Conservation (phyloP, 1,284 basidiomycete species). For the Phenoliferia sp. region DNA sequence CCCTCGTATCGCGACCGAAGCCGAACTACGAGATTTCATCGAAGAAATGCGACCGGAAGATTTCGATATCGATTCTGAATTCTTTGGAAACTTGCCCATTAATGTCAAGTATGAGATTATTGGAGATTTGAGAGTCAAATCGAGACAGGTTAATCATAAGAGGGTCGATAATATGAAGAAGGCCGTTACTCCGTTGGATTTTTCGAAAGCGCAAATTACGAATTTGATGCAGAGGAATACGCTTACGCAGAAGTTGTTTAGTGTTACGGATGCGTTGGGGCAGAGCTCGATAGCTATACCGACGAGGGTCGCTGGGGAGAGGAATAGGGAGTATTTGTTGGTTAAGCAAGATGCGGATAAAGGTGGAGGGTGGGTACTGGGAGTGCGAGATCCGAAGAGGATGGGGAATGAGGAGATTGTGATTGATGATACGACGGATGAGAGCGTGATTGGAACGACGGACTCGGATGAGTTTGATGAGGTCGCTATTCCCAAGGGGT, state of each 20-base stretch:
- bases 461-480: conserved; percentile 33
- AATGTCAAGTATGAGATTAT: conserved; percentile 98
- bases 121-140: conserved; percentile 83
- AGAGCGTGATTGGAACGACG: conserved; percentile 20
- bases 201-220: conserved; percentile 89
- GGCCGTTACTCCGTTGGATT: conserved; percentile 82
- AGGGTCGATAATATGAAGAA: conserved; percentile 85
- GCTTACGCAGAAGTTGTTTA: conserved; percentile 89
- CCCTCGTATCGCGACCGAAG: conserved; percentile 87
- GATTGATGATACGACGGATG: conserved; percentile 34
- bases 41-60: conserved; percentile 89
- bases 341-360: conserved; percentile 75
- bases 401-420: conserved; percentile 14
- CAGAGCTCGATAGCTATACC: conserved; percentile 83
- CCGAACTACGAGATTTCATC: conserved; percentile 82
- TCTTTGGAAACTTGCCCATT: conserved; percentile 83
- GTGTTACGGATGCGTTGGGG: conserved; percentile 87
- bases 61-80: conserved; percentile 75
- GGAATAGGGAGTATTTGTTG: conserved; percentile 89
- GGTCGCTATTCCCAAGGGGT: conserved; percentile 14
- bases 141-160: conserved; percentile 86
- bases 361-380: conserved; percentile 88
- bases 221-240: conserved; percentile 84
- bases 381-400: conserved; percentile 58
- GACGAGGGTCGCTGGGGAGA: conserved; percentile 84